Conservation (phyloP, 129 eudicot genomes). For the Rutidosis leptorrhynchoides region DNA sequence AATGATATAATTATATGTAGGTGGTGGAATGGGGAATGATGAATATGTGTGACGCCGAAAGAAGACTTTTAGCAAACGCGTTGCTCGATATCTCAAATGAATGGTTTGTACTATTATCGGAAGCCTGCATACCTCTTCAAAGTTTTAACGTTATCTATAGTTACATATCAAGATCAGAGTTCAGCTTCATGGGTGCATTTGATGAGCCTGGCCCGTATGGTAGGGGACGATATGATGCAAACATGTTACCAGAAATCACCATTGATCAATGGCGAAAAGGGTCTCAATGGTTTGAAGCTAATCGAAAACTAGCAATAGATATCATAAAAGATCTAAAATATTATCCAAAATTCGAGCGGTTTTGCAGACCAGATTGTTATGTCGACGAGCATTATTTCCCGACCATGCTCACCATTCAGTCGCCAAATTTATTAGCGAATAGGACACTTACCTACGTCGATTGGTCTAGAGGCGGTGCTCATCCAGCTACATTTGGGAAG, state of each 20-base stretch:
- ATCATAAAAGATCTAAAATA: conserved; percentile 47
- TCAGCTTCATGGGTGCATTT: conserved; percentile 58
- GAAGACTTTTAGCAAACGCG: conserved; percentile 77
- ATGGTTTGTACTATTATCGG: conserved; percentile 63
- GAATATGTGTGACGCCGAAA: conserved; percentile 82
- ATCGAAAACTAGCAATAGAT: conserved; percentile 57
- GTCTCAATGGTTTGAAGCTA: conserved; percentile 84
- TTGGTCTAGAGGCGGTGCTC: conserved; percentile 84
- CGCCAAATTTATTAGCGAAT: conserved; percentile 55
- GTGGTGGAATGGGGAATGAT: conserved; percentile 76
- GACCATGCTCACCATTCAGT: conserved; percentile 56
- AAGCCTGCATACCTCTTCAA: conserved; percentile 72
- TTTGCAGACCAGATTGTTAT: conserved; percentile 64
- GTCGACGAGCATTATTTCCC: conserved; percentile 89
- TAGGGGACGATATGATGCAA: conserved; percentile 52
- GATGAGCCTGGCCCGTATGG: conserved; percentile 68
- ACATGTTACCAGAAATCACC: conserved; percentile 56
- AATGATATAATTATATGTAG: conserved; percentile 28
- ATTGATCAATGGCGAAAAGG: conserved; percentile 74
- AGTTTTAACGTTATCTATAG: conserved; percentile 47
- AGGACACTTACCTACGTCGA: conserved; percentile 71
- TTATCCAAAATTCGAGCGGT: conserved; percentile 58
- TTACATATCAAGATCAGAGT: conserved; percentile 47
- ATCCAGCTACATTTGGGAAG: conserved; percentile 67
- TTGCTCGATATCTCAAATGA: conserved; percentile 70